Percentiles rank a stretch among this genome's conserved stretches.
Evolutionary conservation across 495 filamentous ascomycete genomes (phyloP).

Genomic region (Neurospora tetrasperma): DNA sequence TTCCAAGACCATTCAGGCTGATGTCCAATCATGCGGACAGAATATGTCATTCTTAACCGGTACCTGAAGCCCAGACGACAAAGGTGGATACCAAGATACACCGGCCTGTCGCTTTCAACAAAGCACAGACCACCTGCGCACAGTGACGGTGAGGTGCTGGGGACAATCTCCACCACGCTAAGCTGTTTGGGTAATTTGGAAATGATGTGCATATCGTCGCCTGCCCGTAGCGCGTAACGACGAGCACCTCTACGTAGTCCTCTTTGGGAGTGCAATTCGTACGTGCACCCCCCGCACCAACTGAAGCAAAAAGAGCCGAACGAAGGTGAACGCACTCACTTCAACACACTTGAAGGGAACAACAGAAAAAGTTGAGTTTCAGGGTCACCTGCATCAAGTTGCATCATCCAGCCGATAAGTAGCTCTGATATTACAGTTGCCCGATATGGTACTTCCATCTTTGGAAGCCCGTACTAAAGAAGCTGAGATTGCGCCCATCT

Average conservation of each 20-base stretch:
- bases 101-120: not conserved
- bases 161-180: not conserved
- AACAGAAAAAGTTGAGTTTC: not conserved
- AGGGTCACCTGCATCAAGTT: not conserved
- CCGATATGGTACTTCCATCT: not conserved
- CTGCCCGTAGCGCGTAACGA: not conserved
- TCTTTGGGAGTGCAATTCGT: not conserved
- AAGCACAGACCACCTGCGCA: not conserved
- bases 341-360: not conserved
- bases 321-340: not conserved
- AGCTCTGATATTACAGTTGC: not conserved
- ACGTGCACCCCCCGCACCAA: not conserved
- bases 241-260: not conserved
- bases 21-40: not conserved
- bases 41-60: not conserved
- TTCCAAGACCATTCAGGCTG: not conserved
- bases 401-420: not conserved
- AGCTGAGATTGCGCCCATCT: not conserved
- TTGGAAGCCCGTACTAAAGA: not conserved
- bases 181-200: not conserved
- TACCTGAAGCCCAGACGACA: not conserved
- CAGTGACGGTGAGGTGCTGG: not conserved
- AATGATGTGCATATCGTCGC: not conserved
- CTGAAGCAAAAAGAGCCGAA: not conserved
- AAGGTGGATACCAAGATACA: not conserved